Evolutionary conservation across 352 stramenopile genomes (phyloP).

Genomic region (Pythium sp.): DNA sequence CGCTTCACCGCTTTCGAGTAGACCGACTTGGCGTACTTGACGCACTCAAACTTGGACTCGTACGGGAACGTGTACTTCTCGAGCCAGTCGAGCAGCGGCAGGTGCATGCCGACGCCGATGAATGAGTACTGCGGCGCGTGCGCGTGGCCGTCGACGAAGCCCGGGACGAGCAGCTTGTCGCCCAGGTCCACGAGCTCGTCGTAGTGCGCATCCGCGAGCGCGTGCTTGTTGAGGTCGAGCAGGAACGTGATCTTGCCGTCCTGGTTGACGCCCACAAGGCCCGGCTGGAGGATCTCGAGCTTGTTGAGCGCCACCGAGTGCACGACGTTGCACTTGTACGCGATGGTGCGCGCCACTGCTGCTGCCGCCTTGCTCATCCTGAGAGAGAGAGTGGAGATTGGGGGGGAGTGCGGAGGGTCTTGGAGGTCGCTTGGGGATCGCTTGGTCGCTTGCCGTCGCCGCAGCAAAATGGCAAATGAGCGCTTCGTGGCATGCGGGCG

Average conservation of each 20-base stretch:
- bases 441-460: constrained; percentile 7
- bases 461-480: constrained; percentile 21
- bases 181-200: constrained; percentile 67
- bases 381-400: background rate
- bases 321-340: constrained; percentile 78
- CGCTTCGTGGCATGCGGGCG: background rate
- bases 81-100: constrained; percentile 92
- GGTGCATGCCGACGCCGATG: constrained; percentile 91
- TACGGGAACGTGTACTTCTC: constrained; percentile 94
- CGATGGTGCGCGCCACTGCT: constrained; percentile 28
- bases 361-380: constrained; percentile 14
- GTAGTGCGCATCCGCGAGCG: constrained; percentile 15
- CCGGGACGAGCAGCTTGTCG: constrained; percentile 86
- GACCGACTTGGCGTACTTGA: constrained; percentile 66
- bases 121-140: constrained; percentile 94
- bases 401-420: background rate
- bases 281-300: constrained; percentile 61
- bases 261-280: constrained; percentile 55
- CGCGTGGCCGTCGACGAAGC: constrained; percentile 93
- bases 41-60: constrained; percentile 76
- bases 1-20: constrained; percentile 88
- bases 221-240: constrained; percentile 31
- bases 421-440: background rate
- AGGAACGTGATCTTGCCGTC: constrained; percentile 52
- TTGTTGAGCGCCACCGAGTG: constrained; percentile 59